Evolutionary conservation across 1,139 yeast genomes (phyloP).

Genomic region (Hyphopichia khmerensis): DNA sequence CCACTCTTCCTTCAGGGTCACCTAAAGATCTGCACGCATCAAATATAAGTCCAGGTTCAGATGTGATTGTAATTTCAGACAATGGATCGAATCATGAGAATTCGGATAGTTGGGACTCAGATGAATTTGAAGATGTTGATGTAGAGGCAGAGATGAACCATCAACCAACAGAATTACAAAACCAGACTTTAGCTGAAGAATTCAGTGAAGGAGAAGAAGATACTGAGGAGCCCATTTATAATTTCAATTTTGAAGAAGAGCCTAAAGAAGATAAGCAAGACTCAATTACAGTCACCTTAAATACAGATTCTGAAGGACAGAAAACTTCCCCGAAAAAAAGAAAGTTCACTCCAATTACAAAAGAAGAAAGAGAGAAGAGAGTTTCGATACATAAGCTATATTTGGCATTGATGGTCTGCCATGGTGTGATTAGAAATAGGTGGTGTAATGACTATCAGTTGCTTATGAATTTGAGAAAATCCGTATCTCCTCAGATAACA

Average conservation of each 20-base stretch:
- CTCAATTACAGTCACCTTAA: slow-evolving; percentile 8
- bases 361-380: slow-evolving; percentile 55
- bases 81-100: slow-evolving; percentile 9
- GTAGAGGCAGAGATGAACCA: slow-evolving; percentile 10
- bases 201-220: neutral
- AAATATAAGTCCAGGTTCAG: neutral
- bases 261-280: slow-evolving; percentile 5
- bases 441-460: slow-evolving; percentile 66
- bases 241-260: slow-evolving; percentile 10
- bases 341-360: slow-evolving; percentile 38
- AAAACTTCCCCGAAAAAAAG: slow-evolving; percentile 14
- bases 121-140: slow-evolving; percentile 37
- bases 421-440: slow-evolving; percentile 65
- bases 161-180: neutral
- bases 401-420: slow-evolving; percentile 57
- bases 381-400: slow-evolving; percentile 58
- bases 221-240: slow-evolving; percentile 15
- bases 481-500: slow-evolving; percentile 47
- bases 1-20: no score
- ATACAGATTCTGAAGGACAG: slow-evolving; percentile 1
- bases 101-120: slow-evolving; percentile 20
- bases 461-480: slow-evolving; percentile 33
- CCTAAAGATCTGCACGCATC: neutral
- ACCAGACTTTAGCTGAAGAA: no score
- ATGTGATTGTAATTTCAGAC: slow-evolving; percentile 7